These are phyloP conservation scores for Gossypium rotundifolium DNA, from an alignment of 345 rosid species.

Conservation along the genomic window DNA sequence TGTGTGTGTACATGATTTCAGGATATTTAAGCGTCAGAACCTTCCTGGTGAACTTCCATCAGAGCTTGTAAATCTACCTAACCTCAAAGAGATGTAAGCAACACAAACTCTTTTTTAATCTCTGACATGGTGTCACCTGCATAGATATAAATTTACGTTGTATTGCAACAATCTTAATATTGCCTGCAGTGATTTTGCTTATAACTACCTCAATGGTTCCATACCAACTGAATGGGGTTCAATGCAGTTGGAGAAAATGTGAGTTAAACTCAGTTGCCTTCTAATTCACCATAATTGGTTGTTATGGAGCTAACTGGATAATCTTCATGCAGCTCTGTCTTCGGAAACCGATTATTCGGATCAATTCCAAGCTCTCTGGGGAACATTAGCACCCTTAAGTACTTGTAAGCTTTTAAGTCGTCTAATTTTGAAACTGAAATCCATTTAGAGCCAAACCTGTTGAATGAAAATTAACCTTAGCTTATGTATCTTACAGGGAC, in stretches of 20 bases:
- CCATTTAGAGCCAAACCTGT: neutral
- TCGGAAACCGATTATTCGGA: slow-evolving; percentile 42
- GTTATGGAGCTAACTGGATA: neutral
- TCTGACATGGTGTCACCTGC: neutral
- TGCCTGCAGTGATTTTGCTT: slow-evolving; percentile 49
- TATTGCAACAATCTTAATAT: neutral
- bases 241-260: slow-evolving; percentile 38
- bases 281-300: slow-evolving; percentile 10
- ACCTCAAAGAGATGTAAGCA: slow-evolving; percentile 41
- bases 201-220: slow-evolving; percentile 50
- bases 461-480: neutral
- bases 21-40: slow-evolving; percentile 34
- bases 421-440: neutral
- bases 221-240: slow-evolving; percentile 58
- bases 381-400: slow-evolving; percentile 31
- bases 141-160: neutral
- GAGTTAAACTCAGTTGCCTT: slow-evolving; percentile 15
- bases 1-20: slow-evolving; percentile 43
- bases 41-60: slow-evolving; percentile 56
- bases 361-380: slow-evolving; percentile 35
- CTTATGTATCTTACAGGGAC: slow-evolving; percentile 22
- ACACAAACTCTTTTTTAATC: neutral
- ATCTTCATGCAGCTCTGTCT: slow-evolving; percentile 30
- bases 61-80: slow-evolving; percentile 39
- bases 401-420: slow-evolving; percentile 25